Base-by-base conservation (phyloP, 345 rosid species). In the Acer saccharum region DNA sequence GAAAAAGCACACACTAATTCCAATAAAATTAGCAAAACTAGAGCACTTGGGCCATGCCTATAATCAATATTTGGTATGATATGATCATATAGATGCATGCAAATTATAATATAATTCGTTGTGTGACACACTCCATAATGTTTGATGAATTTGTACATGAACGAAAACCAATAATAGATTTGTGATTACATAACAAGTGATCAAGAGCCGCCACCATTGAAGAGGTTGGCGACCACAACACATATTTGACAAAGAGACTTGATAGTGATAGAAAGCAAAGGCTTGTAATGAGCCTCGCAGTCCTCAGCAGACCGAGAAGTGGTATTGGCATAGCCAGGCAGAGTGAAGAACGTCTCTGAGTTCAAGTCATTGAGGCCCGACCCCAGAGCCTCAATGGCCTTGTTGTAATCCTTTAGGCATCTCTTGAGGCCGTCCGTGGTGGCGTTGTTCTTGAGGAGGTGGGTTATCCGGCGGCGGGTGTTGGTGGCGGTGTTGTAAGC, bases 311-410 rank as follows among this genome's bases (percentile, higher is more conserved):
- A 46, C 25, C 13, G 0, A 9, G 80, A 69, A 0, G 81, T 77
- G 6, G 39, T 20, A 6, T 9, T 46, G 11, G 83, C 82, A 32
- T 41, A 18, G 32, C 9, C 21, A 20, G 77, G 76, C 73, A 82
- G 18, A 16, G 52, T n/a, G 62, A 57, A 35, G 6, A 74, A 73
- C 13, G 63, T 29, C 43, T 82, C 76, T 2, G 78, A 78, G 72
- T 83, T 73, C 77, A 83, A 48, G n/a, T 80, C 76, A 10, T 23
- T 7, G 27, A 43, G 29, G 41, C 79, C 87, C 7, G 61, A 58
- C 17, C 7, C 54, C 6, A 79, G 65, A 17, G 55, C 65, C 6
- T 20, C 41, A 21, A 61, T 0, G n/a, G 77, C 82, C 63, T 21
- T 27, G 7, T 17, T 44, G 48, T 73, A 83, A 65, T 75, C 35